Evolutionary conservation across 352 stramenopile genomes (phyloP).

Genomic region (Globisporangium abappressorium): DNA sequence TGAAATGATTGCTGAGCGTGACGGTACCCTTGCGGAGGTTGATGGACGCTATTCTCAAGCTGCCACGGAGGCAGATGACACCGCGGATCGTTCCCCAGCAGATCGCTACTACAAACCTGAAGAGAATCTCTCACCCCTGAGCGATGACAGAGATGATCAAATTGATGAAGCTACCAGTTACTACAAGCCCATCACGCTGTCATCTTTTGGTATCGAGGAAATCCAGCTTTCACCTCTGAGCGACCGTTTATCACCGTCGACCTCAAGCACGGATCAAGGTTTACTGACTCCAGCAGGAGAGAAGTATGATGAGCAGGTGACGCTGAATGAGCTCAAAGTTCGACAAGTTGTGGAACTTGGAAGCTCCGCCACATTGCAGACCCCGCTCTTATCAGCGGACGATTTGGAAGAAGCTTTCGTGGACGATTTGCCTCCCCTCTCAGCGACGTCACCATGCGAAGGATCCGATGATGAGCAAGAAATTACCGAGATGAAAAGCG

Average conservation of each 20-base stretch:
- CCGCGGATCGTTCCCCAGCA: background rate
- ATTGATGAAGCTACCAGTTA: slow-evolving; percentile 17
- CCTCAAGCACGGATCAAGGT: background rate
- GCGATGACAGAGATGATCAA: background rate
- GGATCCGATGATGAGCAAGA: background rate
- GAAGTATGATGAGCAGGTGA: background rate
- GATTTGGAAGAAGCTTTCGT: background rate
- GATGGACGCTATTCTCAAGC: background rate
- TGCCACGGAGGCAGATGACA: background rate
- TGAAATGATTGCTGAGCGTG: background rate
- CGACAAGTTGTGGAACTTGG: background rate
- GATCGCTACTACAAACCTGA: background rate
- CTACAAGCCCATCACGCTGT: slow-evolving; percentile 36
- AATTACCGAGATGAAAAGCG: background rate
- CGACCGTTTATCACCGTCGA: background rate
- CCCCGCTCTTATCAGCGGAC: background rate
- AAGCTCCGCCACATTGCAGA: background rate
- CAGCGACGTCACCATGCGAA: background rate
- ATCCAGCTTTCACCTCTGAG: slow-evolving; percentile 36
- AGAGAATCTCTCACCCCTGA: background rate
- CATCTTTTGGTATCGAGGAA: slow-evolving; percentile 43
- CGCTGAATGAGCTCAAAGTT: background rate
- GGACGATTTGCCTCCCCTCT: background rate
- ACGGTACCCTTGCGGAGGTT: background rate
- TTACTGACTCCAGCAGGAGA: background rate